Percentiles rank a stretch among this genome's conserved stretches.
Evolutionary conservation across 129 eudicot species (phyloP).

Genomic region (Mikania micrantha): DNA sequence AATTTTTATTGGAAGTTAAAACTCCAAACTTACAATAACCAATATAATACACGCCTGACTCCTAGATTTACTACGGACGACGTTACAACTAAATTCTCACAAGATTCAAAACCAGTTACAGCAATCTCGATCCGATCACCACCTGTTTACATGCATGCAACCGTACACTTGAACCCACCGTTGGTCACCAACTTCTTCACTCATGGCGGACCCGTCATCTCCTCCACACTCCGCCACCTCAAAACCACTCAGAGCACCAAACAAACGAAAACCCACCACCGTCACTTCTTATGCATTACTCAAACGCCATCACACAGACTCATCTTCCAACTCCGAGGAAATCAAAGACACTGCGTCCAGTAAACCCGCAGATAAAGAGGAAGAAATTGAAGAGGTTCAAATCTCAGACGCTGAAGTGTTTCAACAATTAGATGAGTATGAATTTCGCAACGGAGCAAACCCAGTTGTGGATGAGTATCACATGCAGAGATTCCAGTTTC

Average conservation of each 20-base stretch:
- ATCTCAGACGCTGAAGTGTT: background rate
- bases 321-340: background rate
- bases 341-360: background rate
- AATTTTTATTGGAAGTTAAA: no score
- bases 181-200: background rate
- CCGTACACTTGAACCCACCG: no score
- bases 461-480: background rate
- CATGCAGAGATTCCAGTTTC: background rate
- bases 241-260: background rate
- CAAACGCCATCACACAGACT: background rate
- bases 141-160: background rate
- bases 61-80: background rate
- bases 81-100: background rate
- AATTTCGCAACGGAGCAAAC: background rate
- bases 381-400: background rate
- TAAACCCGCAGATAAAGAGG: background rate
- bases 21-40: background rate
- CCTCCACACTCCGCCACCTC: background rate
- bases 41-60: background rate
- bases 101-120: background rate
- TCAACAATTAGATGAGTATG: background rate
- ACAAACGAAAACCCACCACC: background rate
- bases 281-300: background rate
- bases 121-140: background rate
- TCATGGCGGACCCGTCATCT: background rate